Base-by-base conservation (phyloP, 768 basidiomycete species). In the Serpula lacrymans region DNA sequence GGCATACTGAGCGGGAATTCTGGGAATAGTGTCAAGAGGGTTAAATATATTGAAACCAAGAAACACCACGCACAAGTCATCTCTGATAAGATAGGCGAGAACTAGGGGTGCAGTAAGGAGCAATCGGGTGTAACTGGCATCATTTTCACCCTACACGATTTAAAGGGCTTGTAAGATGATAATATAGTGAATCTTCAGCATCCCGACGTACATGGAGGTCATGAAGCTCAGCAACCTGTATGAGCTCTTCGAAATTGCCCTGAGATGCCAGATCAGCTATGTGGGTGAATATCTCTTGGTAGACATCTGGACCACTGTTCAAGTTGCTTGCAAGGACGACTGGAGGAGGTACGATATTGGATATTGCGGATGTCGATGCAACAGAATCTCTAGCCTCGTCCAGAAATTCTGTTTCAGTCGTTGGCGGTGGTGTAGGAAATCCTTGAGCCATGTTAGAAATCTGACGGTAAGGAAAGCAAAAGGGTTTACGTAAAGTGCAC, bases 391-490 rank as follows among this genome's bases (percentile, higher is more conserved):
- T 69, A 14, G 70, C 70, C 46, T 77, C 72, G 52, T 82, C 77
- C 38, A 67, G 70, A 23, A 82, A 65, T 55, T 83, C 80, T 34
- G 68, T 62, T 9, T 70, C 71, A 11, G 76, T 78, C 6, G 71
- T 71, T 6, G 78, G 77, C 9, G 81, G 82, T 31, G 82, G 82
- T 2, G 82, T 83, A 5, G 77, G 78, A 29, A 79, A 78, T 22
- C 71, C 77, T 52, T 77, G 75, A 23, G 66, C 66, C 80, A 83
- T 80, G n/a, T n/a, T n/a, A n/a, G n/a, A n/a, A n/a, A n/a, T n/a
- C n/a, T n/a, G n/a, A 6, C 12, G 32, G 30, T n/a, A 21, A 9
- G 13, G 12, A 27, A 34, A 32, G 28, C 22, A 20, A 30, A 21
- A 28, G 14, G 1, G 13, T 20, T 29, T 42, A 14, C 11, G 4